These are phyloP conservation scores for Fraxinus sp. DNA, from an alignment of 305 asterid genomes.

Conservation along the genomic window DNA sequence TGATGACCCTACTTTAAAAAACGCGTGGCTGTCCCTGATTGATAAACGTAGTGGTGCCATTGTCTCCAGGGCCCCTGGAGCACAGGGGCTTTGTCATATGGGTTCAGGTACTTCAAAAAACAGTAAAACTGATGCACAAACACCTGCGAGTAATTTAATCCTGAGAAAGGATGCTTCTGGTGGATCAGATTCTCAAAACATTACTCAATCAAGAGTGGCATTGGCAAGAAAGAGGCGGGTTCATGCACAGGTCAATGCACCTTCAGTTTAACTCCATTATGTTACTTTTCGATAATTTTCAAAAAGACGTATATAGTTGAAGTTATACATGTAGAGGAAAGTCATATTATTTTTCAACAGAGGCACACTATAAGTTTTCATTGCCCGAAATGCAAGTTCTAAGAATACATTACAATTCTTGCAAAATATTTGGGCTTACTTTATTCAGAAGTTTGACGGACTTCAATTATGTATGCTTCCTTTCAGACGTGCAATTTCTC, in stretches of 20 bases:
- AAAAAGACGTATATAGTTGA: not conserved
- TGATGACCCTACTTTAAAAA: conserved; percentile 48
- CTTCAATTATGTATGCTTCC: not conserved
- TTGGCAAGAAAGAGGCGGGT: conserved; percentile 67
- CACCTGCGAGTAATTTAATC: conserved; percentile 46
- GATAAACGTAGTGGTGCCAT: conserved; percentile 46
- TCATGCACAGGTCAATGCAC: conserved; percentile 71
- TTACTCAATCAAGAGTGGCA: conserved; percentile 52
- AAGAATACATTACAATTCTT: not conserved
- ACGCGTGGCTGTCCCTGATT: conserved; percentile 42
- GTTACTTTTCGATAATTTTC: not conserved
- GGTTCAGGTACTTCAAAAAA: conserved; percentile 40
- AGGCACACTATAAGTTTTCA: not conserved
- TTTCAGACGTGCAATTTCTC: not conserved
- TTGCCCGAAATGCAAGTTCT: not conserved
- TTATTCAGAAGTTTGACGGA: not conserved
- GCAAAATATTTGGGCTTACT: not conserved
- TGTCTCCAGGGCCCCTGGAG: conserved; percentile 33
- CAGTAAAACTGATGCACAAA: conserved; percentile 50
- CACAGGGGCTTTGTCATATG: conserved; percentile 46
- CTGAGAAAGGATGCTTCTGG: conserved; percentile 44
- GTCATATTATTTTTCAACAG: not conserved
- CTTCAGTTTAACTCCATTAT: not conserved
- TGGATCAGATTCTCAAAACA: conserved; percentile 60
- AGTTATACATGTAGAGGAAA: conserved; percentile 9